Evolutionary conservation across 768 basidiomycete genomes (phyloP).

Genomic region (Suillus luteus): DNA sequence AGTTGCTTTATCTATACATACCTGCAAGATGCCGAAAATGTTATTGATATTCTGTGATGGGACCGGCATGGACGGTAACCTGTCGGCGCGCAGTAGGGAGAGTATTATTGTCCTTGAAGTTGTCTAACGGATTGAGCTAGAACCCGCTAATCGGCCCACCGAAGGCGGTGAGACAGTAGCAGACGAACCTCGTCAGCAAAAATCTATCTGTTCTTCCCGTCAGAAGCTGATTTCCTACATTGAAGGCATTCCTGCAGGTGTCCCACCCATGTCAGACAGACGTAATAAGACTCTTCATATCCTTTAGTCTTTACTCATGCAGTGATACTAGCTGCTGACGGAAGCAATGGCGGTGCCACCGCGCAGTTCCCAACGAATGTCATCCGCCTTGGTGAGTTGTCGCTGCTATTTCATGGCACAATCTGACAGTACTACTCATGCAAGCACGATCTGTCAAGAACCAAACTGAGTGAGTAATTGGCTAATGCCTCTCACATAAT

Average conservation of each 20-base stretch:
- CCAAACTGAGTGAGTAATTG: neutral
- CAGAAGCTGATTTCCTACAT: neutral
- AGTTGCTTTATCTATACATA: neutral
- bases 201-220: neutral
- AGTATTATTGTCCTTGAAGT: neutral
- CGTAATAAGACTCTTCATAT: neutral
- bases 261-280: neutral
- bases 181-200: neutral
- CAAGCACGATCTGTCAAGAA: slow-evolving; percentile 11
- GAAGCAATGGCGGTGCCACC: too few relatives aligned
- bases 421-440: neutral
- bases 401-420: neutral
- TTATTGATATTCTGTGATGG: slow-evolving; percentile 18
- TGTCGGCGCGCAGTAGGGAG: slow-evolving; percentile 3
- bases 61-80: slow-evolving; percentile 16
- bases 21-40: neutral
- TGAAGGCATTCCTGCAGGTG: neutral
- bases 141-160: neutral
- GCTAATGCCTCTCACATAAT: neutral
- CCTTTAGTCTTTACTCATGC: neutral
- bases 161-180: neutral
- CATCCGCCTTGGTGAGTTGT: slow-evolving; percentile 15
- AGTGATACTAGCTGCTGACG: neutral
- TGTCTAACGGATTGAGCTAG: neutral
- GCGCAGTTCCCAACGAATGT: slow-evolving; percentile 12